Evolutionary conservation across 768 basidiomycete species (phyloP), one percentile per base, ranked within the genome.

Genomic region (Lactarius psammicola): DNA sequence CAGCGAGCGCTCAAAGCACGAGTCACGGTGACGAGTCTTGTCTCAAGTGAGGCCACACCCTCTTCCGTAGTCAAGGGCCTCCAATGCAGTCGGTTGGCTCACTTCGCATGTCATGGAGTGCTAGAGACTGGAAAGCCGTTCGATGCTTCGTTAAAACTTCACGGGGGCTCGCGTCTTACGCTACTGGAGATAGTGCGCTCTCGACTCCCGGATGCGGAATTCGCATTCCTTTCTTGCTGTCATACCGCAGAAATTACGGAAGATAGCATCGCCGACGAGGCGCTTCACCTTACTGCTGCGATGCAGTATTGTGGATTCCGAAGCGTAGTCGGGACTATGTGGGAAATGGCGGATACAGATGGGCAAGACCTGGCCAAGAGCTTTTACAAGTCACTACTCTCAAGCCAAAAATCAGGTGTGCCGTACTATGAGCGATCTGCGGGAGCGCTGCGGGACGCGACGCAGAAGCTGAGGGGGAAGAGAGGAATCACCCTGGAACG

Each of bases 331-430:
- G 63, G 59, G 28, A 64, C 69, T 1, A 62, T 68, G 62, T 70
- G 69, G 69, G 61, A 11, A 11, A 70, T 70, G 60, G 58, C n/a
- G 1, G 68, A 67, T 15, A 31, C 10, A 2, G 68, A 69, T 20
- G 66, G 64, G 4, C 62, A 54, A n/a, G 36, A 55, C 20, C 38
- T 69, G 6, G 61, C 66, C 4, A 18, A 53, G 23, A 13, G 20
- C n/a, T 63, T 67, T 18, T 67, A 67, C 26, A 23, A n/a, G 20
- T 53, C 40, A 10, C 53, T 67, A 10, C 9, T 62, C 11, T 46
- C 42, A 20, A 44, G 42, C 11, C 31, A 8, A n/a, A 9, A 20
- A 2, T 1, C 11, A 13, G 55, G 15, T 1, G 9, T 33, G 17
- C 34, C 23, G 3, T 44, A 56, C 20, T 42, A 44, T 18, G 53